A percentile compares a stretch with the other conserved stretches of the same genome.
phyloP scores from a whole-genome alignment of 805 yeast genomes.

The Metschnikowia colocasiae region DNA sequence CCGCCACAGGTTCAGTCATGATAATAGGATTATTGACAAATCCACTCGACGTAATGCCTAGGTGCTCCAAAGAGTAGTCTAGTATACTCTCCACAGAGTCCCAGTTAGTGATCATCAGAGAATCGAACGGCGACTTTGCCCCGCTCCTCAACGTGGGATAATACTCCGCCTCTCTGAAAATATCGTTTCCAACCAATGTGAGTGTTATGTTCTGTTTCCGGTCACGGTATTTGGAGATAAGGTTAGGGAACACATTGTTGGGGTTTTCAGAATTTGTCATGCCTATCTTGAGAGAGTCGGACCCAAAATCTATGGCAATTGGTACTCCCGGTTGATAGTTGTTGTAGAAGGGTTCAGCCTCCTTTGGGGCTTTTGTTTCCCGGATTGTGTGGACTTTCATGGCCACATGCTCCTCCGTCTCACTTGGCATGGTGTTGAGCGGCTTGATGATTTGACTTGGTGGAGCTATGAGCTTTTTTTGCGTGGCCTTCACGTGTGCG shows the following conservation, averaged over 20 bases:
- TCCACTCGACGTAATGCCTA: constrained; percentile 57
- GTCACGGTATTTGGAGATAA: constrained; percentile 74
- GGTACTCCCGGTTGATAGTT: constrained; percentile 59
- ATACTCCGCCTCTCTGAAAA: constrained; percentile 50
- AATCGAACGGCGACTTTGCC: constrained; percentile 81
- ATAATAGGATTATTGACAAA: constrained; percentile 72
- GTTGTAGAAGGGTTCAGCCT: constrained; percentile 45
- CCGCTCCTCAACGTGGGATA: constrained; percentile 57
- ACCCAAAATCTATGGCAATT: constrained; percentile 85
- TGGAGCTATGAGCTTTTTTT: constrained; percentile 11
- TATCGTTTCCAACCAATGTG: constrained; percentile 81
- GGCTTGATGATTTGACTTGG: background rate
- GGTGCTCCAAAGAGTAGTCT: constrained; percentile 78
- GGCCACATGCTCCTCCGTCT: constrained; percentile 32
- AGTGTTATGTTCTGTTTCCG: constrained; percentile 59
- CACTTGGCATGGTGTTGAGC: constrained; percentile 4
- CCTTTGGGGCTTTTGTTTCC: constrained; percentile 36
- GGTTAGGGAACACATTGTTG: constrained; percentile 63
- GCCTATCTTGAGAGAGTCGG: constrained; percentile 58
- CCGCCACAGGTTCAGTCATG: constrained; percentile 72
- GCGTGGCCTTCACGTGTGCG: constrained; percentile 1
- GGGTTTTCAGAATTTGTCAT: constrained; percentile 46
- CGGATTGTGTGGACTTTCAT: constrained; percentile 40
- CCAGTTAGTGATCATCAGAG: constrained; percentile 86
- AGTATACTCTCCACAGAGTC: constrained; percentile 77